Conservation (phyloP, 192 early-diverging fungal species). For the Podochytrium sp. region DNA sequence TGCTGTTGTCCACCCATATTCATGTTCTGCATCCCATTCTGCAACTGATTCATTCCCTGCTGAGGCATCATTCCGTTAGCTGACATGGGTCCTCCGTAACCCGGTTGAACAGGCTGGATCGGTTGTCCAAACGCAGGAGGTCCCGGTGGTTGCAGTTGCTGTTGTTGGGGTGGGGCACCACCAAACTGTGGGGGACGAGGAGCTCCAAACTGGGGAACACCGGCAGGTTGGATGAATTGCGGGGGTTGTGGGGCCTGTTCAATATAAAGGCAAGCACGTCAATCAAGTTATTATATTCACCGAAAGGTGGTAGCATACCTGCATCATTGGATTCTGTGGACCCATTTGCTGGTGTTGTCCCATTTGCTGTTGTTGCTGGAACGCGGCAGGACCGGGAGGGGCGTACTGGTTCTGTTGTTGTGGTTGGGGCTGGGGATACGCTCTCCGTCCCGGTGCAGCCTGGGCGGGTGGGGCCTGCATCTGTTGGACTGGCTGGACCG, state of each 20-base stretch:
- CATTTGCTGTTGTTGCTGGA: not conserved
- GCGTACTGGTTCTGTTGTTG: constrained; percentile 8
- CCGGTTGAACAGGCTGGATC: constrained; percentile 5
- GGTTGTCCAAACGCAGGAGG: too few relatives aligned
- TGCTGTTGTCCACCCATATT: constrained; percentile 15
- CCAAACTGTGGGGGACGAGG: constrained; percentile 27
- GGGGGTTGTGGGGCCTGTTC: too few relatives aligned
- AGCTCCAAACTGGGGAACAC: constrained; percentile 20
- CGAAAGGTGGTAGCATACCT: not conserved
- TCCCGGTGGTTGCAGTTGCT: not conserved
- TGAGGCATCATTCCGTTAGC: too few relatives aligned
- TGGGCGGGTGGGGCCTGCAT: not conserved
- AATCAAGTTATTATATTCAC: not conserved
- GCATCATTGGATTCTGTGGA: not conserved
- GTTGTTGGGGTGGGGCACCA: not conserved
- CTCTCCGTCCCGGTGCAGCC: not conserved
- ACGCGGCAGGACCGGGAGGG: constrained; percentile 46
- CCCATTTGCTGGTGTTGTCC: constrained; percentile 18
- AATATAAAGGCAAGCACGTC: too few relatives aligned
- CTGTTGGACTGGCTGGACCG: not conserved
- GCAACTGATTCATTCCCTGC: constrained; percentile 11
- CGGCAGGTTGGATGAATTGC: constrained; percentile 17
- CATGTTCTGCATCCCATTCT: constrained; percentile 27
- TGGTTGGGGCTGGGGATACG: constrained; percentile 11
- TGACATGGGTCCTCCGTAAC: not conserved